These are phyloP conservation scores for Fusarium foetens DNA, from an alignment of 2,329 filamentous ascomycete genomes.

Conservation along the genomic window DNA sequence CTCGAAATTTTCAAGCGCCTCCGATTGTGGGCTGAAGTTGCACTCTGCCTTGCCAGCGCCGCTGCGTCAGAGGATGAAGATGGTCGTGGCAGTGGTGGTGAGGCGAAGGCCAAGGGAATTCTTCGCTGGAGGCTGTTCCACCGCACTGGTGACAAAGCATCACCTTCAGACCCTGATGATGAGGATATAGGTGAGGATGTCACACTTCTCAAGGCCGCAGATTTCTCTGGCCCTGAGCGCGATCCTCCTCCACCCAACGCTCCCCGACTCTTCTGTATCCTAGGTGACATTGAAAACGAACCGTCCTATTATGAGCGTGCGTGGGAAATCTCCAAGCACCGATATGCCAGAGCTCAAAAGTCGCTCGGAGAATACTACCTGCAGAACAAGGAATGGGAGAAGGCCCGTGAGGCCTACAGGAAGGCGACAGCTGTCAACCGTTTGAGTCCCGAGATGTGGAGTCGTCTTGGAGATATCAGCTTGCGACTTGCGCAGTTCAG, in stretches of 20 bases:
- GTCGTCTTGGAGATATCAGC: conserved; percentile 87
- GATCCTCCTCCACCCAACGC: conserved; percentile 82
- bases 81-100: conserved; percentile 66
- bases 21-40: conserved; percentile 93
- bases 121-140: conserved; percentile 83
- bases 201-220: conserved; percentile 63
- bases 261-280: conserved; percentile 88
- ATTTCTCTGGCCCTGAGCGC: conserved; percentile 69
- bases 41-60: conserved; percentile 80
- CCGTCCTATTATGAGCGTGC: conserved; percentile 81
- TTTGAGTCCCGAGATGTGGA: conserved; percentile 87
- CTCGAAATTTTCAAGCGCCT: conserved; percentile 96
- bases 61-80: conserved; percentile 67
- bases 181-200: conserved; percentile 63
- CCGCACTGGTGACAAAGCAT: conserved; percentile 57
- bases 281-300: conserved; percentile 87
- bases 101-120: conserved; percentile 82
- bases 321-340: conserved; percentile 83
- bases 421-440: conserved; percentile 82
- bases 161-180: conserved; percentile 57
- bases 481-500: conserved; percentile 81
- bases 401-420: conserved; percentile 80
- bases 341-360: conserved; percentile 88
- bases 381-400: conserved; percentile 69
- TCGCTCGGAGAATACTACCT: conserved; percentile 85